A percentile compares a stretch with the other conserved stretches of the same genome.
phyloP scores from a whole-genome alignment of 495 filamentous ascomycete genomes.

The Lophium mytilinum region DNA sequence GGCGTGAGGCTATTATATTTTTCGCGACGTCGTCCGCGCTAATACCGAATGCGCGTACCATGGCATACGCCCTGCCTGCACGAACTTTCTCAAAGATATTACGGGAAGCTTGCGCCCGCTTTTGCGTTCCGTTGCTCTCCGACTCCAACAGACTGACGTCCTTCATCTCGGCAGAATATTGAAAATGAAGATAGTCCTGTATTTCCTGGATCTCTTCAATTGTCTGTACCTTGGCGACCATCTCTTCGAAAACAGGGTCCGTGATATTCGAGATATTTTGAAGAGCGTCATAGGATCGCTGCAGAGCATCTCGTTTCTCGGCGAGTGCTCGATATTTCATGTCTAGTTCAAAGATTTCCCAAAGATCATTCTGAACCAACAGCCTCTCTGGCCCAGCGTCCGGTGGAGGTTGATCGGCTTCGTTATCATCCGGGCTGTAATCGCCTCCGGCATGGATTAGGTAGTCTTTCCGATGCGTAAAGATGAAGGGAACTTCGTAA shows the following conservation, averaged over 20 bases:
- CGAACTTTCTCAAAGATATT: slow-evolving; percentile 77
- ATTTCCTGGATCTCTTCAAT: slow-evolving; percentile 95
- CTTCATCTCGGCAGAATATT: slow-evolving; percentile 74
- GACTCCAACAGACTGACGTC: slow-evolving; percentile 49
- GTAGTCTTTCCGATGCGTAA: slow-evolving; percentile 96
- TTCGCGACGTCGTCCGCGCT: slow-evolving; percentile 77
- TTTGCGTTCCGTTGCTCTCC: slow-evolving; percentile 53
- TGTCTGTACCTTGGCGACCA: slow-evolving; percentile 62
- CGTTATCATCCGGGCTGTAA: slow-evolving; percentile 50
- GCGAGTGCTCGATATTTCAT: slow-evolving; percentile 85
- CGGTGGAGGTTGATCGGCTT: slow-evolving; percentile 47
- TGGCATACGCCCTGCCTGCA: slow-evolving; percentile 63
- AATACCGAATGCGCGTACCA: slow-evolving; percentile 87
- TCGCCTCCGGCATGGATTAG: slow-evolving; percentile 84
- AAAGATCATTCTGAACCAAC: slow-evolving; percentile 84
- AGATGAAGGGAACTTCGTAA: slow-evolving; percentile 92
- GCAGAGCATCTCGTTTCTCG: slow-evolving; percentile 78
- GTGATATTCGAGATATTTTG: slow-evolving; percentile 46
- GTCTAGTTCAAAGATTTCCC: slow-evolving; percentile 89
- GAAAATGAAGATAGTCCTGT: slow-evolving; percentile 94
- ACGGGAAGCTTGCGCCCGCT: slow-evolving; percentile 67
- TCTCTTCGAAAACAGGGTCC: slow-evolving; percentile 66
- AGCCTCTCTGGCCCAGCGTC: slow-evolving; percentile 70
- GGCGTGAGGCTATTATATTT: slow-evolving; percentile 70
- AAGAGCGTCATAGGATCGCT: slow-evolving; percentile 66